Conservation (phyloP, 1,284 basidiomycete species). For the Apiotrichum sp. region DNA sequence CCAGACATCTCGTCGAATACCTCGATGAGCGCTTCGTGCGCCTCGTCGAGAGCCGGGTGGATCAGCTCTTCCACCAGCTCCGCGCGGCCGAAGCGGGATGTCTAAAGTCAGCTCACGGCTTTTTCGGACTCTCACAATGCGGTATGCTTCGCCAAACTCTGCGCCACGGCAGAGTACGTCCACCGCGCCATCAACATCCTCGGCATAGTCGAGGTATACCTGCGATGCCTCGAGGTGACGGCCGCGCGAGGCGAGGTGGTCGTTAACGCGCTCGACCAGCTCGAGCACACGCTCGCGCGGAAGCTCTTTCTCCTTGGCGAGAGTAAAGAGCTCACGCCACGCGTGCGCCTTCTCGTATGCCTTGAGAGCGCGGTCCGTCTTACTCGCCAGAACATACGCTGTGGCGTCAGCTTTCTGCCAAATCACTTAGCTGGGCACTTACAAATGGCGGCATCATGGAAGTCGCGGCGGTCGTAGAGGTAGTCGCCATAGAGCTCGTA, state of each 20-base stretch:
- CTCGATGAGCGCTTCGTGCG: constrained; percentile 66
- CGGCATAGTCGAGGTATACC: constrained; percentile 77
- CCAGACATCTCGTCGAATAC: constrained; percentile 80
- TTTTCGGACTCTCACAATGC: constrained; percentile 55
- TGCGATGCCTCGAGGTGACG: constrained; percentile 72
- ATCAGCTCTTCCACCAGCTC: constrained; percentile 70
- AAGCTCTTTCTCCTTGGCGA: constrained; percentile 54
- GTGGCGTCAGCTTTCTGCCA: constrained; percentile 3
- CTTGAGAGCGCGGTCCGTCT: constrained; percentile 66
- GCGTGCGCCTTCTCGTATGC: constrained; percentile 77
- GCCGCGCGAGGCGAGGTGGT: constrained; percentile 73
- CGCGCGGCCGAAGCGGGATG: constrained; percentile 53
- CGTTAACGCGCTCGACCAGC: constrained; percentile 68
- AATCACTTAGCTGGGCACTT: constrained; percentile 22
- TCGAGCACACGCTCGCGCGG: constrained; percentile 55
- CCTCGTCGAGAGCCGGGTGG: constrained; percentile 71
- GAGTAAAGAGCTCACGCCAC: constrained; percentile 85
- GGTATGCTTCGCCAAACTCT: constrained; percentile 76
- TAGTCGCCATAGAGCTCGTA: constrained; percentile 79
- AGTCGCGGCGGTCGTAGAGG: constrained; percentile 77
- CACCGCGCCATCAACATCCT: constrained; percentile 73
- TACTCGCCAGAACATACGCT: constrained; percentile 68
- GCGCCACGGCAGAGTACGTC: constrained; percentile 71
- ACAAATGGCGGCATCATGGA: constrained; percentile 76
- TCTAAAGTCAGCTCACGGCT: constrained; percentile 50